A percentile compares a stretch with the other conserved stretches of the same genome.
Evolutionary conservation across 768 basidiomycete genomes (phyloP).

Genomic region (Suillus subluteus): DNA sequence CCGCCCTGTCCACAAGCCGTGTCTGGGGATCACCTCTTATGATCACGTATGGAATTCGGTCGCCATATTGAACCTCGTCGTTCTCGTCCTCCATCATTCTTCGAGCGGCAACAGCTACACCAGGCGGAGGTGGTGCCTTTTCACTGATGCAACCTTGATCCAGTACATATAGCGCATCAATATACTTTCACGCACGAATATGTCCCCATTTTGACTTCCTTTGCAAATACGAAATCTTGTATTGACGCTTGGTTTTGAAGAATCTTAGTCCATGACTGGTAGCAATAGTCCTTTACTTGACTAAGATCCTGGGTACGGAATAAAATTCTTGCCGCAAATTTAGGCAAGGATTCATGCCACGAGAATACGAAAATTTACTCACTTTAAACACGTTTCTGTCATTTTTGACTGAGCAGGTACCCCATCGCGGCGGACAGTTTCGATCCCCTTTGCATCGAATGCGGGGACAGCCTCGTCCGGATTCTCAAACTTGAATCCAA

Average conservation of each 20-base stretch:
- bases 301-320: conserved; percentile 92
- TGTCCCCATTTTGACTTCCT: conserved; percentile 91
- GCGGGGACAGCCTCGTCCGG: conserved; percentile 76
- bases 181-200: conserved; percentile 65
- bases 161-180: not conserved
- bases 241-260: conserved; percentile 78
- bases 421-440: conserved; percentile 93
- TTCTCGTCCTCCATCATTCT: conserved; percentile 74
- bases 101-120: conserved; percentile 82
- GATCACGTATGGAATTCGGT: conserved; percentile 92
- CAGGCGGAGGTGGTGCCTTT: conserved; percentile 86
- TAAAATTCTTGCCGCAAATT: conserved; percentile 54
- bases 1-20: conserved; percentile 74
- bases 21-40: conserved; percentile 61
- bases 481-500: conserved; percentile 93
- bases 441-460: conserved; percentile 98
- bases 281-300: conserved; percentile 87
- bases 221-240: conserved; percentile 95
- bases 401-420: conserved; percentile 91
- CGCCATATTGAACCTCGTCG: conserved; percentile 89
- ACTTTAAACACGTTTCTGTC: conserved; percentile 90
- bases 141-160: conserved; percentile 54
- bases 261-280: conserved; percentile 81
- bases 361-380: conserved; percentile 21
- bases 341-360: not conserved